Evolutionary conservation across 176 grass and related monocot genomes (phyloP).

Genomic region (Aegilops umbellulata): DNA sequence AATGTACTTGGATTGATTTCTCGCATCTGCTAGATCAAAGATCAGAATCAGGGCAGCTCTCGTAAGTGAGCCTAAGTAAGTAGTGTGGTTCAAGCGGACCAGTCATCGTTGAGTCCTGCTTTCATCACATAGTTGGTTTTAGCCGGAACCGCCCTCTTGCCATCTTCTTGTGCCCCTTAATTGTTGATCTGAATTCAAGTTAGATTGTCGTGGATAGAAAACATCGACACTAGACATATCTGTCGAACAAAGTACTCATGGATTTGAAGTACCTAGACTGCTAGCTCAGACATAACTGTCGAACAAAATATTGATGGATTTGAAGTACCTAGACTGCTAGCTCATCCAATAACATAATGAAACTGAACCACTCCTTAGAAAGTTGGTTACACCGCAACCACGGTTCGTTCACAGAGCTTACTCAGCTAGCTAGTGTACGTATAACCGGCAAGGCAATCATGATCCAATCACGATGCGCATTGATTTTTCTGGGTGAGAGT

Average conservation of each 20-base stretch:
- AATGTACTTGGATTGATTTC: background rate
- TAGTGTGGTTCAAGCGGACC: background rate
- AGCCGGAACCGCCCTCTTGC: too few species aligned
- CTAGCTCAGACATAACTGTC: background rate
- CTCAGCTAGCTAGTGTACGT: background rate
- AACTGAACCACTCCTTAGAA: background rate
- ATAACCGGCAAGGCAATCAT: background rate
- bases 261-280: background rate
- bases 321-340: background rate
- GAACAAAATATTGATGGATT: background rate
- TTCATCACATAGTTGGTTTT: background rate
- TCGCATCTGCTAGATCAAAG: background rate
- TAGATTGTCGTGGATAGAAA: too few species aligned
- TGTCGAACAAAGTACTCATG: background rate
- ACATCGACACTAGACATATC: too few species aligned
- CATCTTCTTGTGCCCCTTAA: too few species aligned
- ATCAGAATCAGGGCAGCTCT: background rate
- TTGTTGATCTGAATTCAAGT: too few species aligned
- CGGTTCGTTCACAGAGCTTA: background rate
- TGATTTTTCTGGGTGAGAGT: slow-evolving; percentile 11
- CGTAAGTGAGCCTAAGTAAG: background rate
- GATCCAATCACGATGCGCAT: slow-evolving; percentile 9
- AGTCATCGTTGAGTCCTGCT: background rate
- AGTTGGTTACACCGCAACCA: background rate
- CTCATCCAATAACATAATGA: background rate